Percentiles rank a stretch among this genome's conserved stretches.
Conservation (phyloP, 176 grass and related monocot species). For the Luzula sylvatica region DNA sequence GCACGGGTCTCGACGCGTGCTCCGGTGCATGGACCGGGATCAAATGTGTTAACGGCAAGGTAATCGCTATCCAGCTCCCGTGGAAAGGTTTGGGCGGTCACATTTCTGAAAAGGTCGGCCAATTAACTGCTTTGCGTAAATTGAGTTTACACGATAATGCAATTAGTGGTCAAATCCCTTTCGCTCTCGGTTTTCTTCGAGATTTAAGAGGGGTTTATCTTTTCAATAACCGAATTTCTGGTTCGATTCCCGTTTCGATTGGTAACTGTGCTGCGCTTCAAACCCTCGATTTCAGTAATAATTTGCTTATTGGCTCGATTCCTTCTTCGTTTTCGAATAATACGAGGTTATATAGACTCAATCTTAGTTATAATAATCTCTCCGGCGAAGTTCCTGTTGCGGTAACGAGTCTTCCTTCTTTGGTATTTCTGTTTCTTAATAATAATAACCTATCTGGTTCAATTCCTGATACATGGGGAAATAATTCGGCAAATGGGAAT, state of each 20-base stretch:
- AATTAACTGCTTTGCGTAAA: slow-evolving; percentile 62
- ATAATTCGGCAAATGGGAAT: neutral
- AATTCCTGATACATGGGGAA: slow-evolving; percentile 30
- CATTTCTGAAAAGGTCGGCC: slow-evolving; percentile 65
- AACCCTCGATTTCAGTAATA: slow-evolving; percentile 80
- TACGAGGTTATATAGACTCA: slow-evolving; percentile 47
- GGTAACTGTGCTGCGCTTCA: slow-evolving; percentile 55
- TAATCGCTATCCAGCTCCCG: slow-evolving; percentile 73
- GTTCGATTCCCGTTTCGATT: slow-evolving; percentile 42
- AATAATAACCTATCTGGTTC: slow-evolving; percentile 48
- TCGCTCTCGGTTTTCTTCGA: slow-evolving; percentile 46
- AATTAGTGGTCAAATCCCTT: slow-evolving; percentile 55
- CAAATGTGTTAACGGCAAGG: slow-evolving; percentile 70
- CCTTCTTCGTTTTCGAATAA: slow-evolving; percentile 45
- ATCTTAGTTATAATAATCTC: slow-evolving; percentile 78
- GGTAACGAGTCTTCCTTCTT: slow-evolving; percentile 34
- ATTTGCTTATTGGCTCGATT: slow-evolving; percentile 49
- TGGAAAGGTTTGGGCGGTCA: slow-evolving; percentile 63
- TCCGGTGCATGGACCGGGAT: slow-evolving; percentile 74
- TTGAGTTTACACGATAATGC: slow-evolving; percentile 90
- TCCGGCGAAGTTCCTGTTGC: slow-evolving; percentile 42
- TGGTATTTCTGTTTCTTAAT: slow-evolving; percentile 43
- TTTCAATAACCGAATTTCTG: slow-evolving; percentile 90
- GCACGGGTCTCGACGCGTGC: slow-evolving; percentile 78
- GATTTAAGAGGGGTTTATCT: slow-evolving; percentile 68